These are phyloP conservation scores for Solanum pinnatisectum DNA, from an alignment of 257 asterid genomes.

Conservation along the genomic window DNA sequence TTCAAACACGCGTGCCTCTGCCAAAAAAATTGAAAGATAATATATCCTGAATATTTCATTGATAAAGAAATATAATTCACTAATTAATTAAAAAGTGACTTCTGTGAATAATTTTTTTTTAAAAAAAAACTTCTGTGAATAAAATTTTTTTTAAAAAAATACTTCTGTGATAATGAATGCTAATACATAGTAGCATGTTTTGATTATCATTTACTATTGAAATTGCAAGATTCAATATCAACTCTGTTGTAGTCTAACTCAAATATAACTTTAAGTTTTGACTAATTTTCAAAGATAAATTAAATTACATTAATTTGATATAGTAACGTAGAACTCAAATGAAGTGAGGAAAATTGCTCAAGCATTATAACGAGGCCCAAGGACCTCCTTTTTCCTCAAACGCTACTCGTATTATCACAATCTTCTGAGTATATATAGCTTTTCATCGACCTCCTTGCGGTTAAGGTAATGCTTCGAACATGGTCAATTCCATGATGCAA, in stretches of 20 bases:
- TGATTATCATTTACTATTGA: neutral
- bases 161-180: no score
- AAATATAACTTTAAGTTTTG: neutral
- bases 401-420: neutral
- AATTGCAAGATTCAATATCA: neutral
- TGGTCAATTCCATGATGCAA: neutral
- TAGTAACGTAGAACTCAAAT: no score
- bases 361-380: fast-evolving
- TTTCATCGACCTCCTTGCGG: neutral
- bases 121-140: no score
- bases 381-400: neutral
- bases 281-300: no score
- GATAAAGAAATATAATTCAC: neutral
- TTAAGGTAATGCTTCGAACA: neutral
- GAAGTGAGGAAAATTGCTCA: neutral
- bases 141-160: neutral
- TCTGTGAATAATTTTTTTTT: neutral
- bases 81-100: neutral
- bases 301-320: no score
- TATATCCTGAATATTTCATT: neutral
- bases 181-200: neutral
- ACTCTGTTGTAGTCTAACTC: neutral
- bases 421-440: neutral
- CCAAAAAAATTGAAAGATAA: neutral
- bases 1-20: neutral